Evolutionary conservation across 1,284 basidiomycete species (phyloP).

Genomic region (Rhodotorula sp.): DNA sequence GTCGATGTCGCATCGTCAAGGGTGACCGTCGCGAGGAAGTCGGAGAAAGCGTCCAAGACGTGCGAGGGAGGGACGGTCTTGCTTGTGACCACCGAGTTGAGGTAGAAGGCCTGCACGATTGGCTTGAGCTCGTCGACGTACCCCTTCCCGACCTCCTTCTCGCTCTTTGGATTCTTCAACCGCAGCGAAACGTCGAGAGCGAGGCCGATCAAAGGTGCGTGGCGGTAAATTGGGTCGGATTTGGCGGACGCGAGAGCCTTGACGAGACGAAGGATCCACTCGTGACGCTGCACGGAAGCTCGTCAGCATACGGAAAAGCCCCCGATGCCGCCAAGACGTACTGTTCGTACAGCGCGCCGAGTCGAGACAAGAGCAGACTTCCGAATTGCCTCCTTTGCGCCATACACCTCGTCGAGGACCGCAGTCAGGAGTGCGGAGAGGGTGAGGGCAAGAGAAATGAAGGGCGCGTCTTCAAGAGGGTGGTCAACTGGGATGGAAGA

Average conservation of each 20-base stretch:
- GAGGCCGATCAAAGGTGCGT: conserved; percentile 43
- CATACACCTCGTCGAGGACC: conserved; percentile 56
- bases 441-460: conserved; percentile 57
- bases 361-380: conserved; percentile 62
- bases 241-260: conserved; percentile 21
- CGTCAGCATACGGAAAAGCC: background rate
- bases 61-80: conserved; percentile 40
- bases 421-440: conserved; percentile 64
- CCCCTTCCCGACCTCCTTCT: conserved; percentile 30
- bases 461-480: conserved; percentile 53
- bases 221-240: conserved; percentile 30
- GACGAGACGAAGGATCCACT: conserved; percentile 25
- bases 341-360: conserved; percentile 61
- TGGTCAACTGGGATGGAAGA: conserved; percentile 1
- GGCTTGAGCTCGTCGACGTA: conserved; percentile 30
- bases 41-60: conserved; percentile 46
- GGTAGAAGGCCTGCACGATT: conserved; percentile 36
- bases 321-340: background rate
- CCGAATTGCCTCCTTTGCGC: conserved; percentile 62
- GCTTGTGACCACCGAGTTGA: conserved; percentile 37
- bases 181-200: conserved; percentile 45
- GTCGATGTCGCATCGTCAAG: conserved; percentile 56
- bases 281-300: background rate
- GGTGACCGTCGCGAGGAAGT: conserved; percentile 62
- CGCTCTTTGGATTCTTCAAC: conserved; percentile 42